These are phyloP conservation scores for Rhodosporidiobolus sp. DNA, from an alignment of 768 basidiomycete genomes.

Conservation along the genomic window DNA sequence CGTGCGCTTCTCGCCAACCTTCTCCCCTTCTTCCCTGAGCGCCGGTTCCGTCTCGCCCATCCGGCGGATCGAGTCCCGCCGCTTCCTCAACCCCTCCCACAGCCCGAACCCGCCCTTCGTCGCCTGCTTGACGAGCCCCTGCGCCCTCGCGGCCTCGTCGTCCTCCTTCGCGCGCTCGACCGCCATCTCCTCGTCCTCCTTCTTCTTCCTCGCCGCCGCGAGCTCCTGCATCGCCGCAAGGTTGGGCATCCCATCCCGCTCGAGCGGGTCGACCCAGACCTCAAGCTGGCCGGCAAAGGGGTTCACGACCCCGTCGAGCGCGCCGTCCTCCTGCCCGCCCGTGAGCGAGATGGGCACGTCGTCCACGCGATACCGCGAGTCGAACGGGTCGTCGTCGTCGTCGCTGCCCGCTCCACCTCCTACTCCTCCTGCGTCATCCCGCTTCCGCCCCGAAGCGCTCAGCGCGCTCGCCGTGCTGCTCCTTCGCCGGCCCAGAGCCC, in stretches of 20 bases:
- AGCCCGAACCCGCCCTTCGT: background rate
- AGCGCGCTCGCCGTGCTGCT: too few relatives aligned
- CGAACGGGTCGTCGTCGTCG: constrained; percentile 3
- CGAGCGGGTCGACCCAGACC: constrained; percentile 60
- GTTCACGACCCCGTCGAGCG: background rate
- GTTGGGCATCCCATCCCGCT: constrained; percentile 63
- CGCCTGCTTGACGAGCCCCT: constrained; percentile 25
- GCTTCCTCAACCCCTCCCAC: constrained; percentile 10
- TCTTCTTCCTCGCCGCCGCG: background rate
- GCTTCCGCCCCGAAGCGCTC: background rate
- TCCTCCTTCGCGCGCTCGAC: constrained; percentile 22
- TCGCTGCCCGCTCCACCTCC: too few relatives aligned
- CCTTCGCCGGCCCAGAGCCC: too few relatives aligned
- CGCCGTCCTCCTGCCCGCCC: constrained; percentile 10
- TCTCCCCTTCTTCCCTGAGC: background rate
- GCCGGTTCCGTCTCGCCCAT: background rate
- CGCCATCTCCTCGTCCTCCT: background rate
- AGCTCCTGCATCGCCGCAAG: constrained; percentile 25
- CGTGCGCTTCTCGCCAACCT: background rate
- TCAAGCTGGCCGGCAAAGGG: constrained; percentile 31
- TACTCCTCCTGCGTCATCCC: too few relatives aligned
- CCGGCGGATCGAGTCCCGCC: background rate
- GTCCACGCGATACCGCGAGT: constrained; percentile 19
- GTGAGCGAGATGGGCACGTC: constrained; percentile 25
- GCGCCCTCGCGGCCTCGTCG: constrained; percentile 20